Conservation (phyloP, 345 rosid species). For the Euphorbia pulcherrima region DNA sequence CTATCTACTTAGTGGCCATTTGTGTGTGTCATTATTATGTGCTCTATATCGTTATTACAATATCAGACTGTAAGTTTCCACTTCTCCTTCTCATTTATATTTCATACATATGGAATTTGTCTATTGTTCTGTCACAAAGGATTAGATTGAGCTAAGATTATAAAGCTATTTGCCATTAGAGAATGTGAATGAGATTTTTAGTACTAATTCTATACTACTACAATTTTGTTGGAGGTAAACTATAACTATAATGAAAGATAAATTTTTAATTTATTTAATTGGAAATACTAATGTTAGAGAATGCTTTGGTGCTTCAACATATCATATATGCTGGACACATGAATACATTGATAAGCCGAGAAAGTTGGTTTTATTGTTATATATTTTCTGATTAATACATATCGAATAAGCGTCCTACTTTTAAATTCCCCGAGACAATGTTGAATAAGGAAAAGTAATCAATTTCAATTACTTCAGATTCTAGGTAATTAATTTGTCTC, state of each 20-base stretch:
- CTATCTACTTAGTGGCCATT: constrained; percentile 40
- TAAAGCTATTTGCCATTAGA: not conserved
- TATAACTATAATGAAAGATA: too few species aligned
- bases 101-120: not conserved
- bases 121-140: not conserved
- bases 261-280: not conserved
- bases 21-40: constrained; percentile 37
- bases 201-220: too few species aligned
- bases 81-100: not conserved
- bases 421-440: too few species aligned
- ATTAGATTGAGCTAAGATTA: not conserved
- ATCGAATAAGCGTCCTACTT: too few species aligned
- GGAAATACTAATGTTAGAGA: too few species aligned
- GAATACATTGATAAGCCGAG: not conserved
- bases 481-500: too few species aligned
- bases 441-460: too few species aligned
- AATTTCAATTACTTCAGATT: too few species aligned
- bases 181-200: not conserved
- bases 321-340: not conserved
- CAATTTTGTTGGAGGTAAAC: not conserved
- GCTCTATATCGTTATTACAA: constrained; percentile 37
- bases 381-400: too few species aligned
- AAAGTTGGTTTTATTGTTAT: not conserved
- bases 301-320: not conserved
- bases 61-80: constrained; percentile 32